Evolutionary conservation across 108 stramenopile species (phyloP).

Genomic region (Parietichytrium sp.): DNA sequence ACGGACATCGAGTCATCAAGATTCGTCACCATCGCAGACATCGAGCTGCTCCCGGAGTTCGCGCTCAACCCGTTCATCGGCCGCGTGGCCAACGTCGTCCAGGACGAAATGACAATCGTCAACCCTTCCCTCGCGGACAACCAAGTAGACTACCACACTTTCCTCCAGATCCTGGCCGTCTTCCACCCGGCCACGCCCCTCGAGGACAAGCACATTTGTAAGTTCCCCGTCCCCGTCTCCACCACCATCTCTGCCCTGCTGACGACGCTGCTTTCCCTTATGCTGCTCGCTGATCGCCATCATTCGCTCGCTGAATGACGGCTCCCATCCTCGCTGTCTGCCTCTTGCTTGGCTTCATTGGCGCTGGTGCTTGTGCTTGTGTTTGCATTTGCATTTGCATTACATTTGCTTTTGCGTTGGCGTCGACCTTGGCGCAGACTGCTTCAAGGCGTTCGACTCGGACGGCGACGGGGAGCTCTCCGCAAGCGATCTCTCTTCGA

Average conservation of each 20-base stretch:
- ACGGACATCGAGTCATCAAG: no score
- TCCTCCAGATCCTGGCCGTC: background rate
- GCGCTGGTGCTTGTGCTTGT: no score
- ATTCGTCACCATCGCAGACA: background rate
- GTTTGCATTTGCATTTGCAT: no score
- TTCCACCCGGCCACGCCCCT: background rate
- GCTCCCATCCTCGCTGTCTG: no score
- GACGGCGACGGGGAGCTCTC: constrained; percentile 25
- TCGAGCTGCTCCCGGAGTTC: background rate
- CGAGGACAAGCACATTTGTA: background rate
- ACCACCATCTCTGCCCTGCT: background rate
- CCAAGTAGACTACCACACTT: background rate
- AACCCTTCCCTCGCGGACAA: background rate
- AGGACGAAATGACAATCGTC: background rate
- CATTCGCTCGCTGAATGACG: background rate
- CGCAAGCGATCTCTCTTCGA: background rate
- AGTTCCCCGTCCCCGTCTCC: background rate
- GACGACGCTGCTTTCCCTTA: background rate
- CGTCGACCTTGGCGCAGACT: no score
- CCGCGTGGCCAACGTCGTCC: background rate
- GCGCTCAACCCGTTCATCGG: background rate
- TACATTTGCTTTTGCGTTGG: no score
- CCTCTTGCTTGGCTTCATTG: no score
- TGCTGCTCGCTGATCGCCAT: background rate
- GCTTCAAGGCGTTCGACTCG: background rate